Evolutionary conservation across 106 monocot species (phyloP).

Genomic region (Dendrobium huoshanense): DNA sequence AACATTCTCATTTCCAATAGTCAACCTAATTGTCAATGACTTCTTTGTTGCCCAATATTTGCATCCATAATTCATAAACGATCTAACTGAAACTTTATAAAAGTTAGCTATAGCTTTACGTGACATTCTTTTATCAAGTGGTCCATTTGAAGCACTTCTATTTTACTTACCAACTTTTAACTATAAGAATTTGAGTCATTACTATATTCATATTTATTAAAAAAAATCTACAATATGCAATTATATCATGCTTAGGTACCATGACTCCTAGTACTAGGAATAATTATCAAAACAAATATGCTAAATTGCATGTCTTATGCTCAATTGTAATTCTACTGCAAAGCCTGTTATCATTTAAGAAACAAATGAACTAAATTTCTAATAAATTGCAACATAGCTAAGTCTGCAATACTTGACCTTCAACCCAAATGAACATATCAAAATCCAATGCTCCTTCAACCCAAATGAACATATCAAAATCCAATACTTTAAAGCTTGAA

Average conservation of each 20-base stretch:
- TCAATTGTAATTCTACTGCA: neutral
- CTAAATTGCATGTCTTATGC: neutral
- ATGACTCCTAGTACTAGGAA: neutral
- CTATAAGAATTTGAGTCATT: neutral
- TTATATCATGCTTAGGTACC: neutral
- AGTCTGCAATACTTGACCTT: neutral
- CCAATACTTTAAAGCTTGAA: neutral
- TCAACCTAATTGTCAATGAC: neutral
- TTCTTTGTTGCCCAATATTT: neutral
- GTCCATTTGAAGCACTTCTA: neutral
- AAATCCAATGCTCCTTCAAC: neutral
- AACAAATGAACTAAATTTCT: neutral
- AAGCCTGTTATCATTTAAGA: neutral
- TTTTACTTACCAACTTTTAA: neutral
- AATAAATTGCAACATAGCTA: neutral
- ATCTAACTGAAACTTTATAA: neutral
- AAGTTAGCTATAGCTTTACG: neutral
- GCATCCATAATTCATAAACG: neutral
- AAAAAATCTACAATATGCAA: neutral
- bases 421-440: neutral
- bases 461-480: neutral
- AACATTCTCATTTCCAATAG: neutral
- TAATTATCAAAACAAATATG: neutral
- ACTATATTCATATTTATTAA: neutral
- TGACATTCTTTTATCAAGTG: neutral